These are phyloP conservation scores for Phytopythium kandeliae DNA, from an alignment of 352 stramenopile species.

Conservation along the genomic window DNA sequence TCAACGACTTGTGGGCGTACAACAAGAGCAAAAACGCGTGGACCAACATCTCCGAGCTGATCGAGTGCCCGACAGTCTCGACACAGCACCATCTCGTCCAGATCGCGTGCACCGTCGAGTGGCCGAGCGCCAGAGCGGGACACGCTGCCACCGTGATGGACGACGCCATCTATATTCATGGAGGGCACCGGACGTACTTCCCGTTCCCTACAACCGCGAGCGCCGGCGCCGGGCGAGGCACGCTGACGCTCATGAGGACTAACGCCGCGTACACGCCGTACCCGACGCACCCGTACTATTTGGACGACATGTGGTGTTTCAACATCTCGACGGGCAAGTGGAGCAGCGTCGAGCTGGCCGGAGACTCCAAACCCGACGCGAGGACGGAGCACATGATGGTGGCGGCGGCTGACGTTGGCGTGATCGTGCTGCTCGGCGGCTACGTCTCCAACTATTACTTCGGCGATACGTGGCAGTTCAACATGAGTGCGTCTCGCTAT, in stretches of 20 bases:
- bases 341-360: conserved; percentile 44
- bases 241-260: conserved; percentile 32
- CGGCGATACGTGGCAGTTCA: conserved; percentile 96
- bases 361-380: conserved; percentile 32
- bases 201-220: conserved; percentile 90
- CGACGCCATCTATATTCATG: conserved; percentile 83
- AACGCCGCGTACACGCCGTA: conserved; percentile 79
- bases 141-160: conserved; percentile 81
- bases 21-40: conserved; percentile 57
- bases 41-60: conserved; percentile 61
- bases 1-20: conserved; percentile 94
- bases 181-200: conserved; percentile 94
- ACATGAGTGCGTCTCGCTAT: conserved; percentile 61
- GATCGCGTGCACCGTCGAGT: conserved; percentile 77
- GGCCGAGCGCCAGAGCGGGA: conserved; percentile 83
- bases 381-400: conserved; percentile 86
- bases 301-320: conserved; percentile 94
- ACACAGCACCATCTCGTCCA: conserved; percentile 57
- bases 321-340: conserved; percentile 85
- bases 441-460: conserved; percentile 94
- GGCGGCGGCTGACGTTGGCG: conserved; percentile 30
- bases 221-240: conserved; percentile 65
- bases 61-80: conserved; percentile 50
- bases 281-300: conserved; percentile 90
- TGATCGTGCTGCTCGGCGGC: conserved; percentile 92